phyloP scores from a whole-genome alignment of 805 yeast species.

The Saccharomycopsis sp. region DNA sequence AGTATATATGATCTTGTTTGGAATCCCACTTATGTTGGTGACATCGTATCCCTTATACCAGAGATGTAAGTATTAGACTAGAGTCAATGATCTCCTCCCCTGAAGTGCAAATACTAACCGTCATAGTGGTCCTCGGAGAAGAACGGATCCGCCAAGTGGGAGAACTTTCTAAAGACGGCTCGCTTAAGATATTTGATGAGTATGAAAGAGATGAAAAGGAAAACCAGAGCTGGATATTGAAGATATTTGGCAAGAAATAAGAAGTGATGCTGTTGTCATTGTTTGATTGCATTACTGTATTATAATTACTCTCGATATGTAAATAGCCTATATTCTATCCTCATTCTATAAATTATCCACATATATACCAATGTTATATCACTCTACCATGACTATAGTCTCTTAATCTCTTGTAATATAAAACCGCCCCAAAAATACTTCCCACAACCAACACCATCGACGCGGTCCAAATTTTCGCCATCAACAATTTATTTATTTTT shows the following conservation, averaged over 20 bases:
- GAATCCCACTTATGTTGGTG: constrained; percentile 8
- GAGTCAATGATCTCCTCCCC: too few species aligned
- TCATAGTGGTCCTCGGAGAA: constrained; percentile 33
- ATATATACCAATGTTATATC: too few species aligned
- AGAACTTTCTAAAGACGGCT: constrained; percentile 39
- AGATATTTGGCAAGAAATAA: constrained; percentile 21
- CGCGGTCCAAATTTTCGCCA: too few species aligned
- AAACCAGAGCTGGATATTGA: constrained; percentile 27
- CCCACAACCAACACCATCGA: too few species aligned
- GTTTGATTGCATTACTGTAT: too few species aligned
- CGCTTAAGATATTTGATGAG: constrained; percentile 36
- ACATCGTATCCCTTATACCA: constrained; percentile 14
- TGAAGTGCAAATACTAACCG: constrained; percentile 1
- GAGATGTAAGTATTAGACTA: constrained; percentile 14
- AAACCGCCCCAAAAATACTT: too few species aligned
- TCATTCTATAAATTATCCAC: too few species aligned
- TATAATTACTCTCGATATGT: too few species aligned
- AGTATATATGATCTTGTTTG: constrained; percentile 23
- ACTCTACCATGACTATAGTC: too few species aligned
- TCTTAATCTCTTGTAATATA: too few species aligned
- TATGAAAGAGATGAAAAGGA: constrained; percentile 36
- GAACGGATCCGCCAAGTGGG: constrained; percentile 42
- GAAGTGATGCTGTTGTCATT: constrained; percentile 14
- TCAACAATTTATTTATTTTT: too few species aligned
- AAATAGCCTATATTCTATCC: background rate